These are phyloP conservation scores for Colletotrichum sp. DNA, from an alignment of 2,329 filamentous ascomycete species.

Conservation along the genomic window DNA sequence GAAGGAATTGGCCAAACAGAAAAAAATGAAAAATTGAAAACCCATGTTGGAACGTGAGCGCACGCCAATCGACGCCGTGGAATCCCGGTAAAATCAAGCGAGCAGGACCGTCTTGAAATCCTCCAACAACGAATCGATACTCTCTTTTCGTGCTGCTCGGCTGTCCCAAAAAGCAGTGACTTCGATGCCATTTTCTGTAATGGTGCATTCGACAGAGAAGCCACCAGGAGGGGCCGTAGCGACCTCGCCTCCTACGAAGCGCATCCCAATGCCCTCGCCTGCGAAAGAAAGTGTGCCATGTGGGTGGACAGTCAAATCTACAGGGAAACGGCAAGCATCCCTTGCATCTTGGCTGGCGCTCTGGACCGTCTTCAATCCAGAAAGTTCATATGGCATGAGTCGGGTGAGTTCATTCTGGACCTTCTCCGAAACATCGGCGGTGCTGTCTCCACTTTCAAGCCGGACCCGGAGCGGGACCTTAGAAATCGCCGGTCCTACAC, in stretches of 20 bases:
- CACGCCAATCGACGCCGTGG: background rate
- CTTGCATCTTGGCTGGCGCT: background rate
- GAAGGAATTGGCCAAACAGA: background rate
- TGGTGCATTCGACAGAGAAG: background rate
- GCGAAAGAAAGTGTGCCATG: background rate
- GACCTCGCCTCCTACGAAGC: background rate
- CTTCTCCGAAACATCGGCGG: background rate
- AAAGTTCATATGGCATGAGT: slow-evolving; percentile 2
- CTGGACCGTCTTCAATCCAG: background rate
- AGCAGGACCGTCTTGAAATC: background rate
- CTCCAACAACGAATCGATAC: background rate
- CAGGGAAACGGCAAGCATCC: slow-evolving; percentile 7
- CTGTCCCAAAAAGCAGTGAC: background rate
- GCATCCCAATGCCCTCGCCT: background rate
- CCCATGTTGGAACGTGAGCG: background rate
- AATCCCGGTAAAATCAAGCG: background rate
- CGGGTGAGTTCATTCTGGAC: background rate
- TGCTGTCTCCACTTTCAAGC: background rate
- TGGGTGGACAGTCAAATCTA: background rate
- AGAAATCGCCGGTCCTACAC: background rate
- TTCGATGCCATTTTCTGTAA: background rate
- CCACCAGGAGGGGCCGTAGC: background rate
- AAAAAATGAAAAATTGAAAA: background rate
- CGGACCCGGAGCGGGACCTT: background rate
- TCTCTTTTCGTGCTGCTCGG: background rate